These are phyloP conservation scores for Calonectria henricotiae DNA, from an alignment of 2,329 filamentous ascomycete species.

Conservation along the genomic window DNA sequence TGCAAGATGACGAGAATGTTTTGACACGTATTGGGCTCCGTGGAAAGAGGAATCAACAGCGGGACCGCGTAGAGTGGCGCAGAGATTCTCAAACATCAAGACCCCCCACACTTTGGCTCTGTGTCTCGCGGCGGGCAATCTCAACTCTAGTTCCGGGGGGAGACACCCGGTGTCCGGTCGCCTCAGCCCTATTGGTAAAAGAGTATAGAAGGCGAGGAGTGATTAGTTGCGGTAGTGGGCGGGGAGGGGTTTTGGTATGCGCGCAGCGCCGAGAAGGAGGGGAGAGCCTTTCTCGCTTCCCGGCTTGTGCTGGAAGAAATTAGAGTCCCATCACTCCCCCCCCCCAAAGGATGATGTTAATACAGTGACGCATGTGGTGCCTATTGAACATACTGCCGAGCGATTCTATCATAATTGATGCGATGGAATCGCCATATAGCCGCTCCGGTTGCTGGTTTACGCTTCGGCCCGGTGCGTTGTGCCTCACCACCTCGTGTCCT, in stretches of 20 bases:
- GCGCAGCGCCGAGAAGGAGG: neutral
- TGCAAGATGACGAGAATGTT: neutral
- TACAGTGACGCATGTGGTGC: neutral
- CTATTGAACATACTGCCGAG: neutral
- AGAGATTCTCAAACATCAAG: no score
- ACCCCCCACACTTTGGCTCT: no score
- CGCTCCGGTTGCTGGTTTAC: slow-evolving; percentile 7
- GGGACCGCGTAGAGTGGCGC: neutral
- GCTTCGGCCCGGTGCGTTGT: slow-evolving; percentile 1
- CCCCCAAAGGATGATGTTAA: neutral
- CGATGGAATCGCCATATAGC: neutral
- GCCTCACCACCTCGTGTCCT: neutral
- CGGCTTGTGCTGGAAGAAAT: neutral
- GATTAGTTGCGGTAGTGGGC: neutral
- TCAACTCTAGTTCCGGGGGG: neutral
- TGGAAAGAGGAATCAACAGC: slow-evolving; percentile 8
- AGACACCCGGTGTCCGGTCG: neutral
- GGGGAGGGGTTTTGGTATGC: neutral
- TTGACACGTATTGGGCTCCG: neutral
- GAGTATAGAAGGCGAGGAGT: neutral
- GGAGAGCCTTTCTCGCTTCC: neutral
- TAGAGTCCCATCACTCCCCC: neutral
- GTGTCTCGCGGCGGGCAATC: neutral
- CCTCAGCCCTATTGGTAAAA: neutral
- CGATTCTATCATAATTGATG: neutral